Base-by-base conservation (phyloP, 2,329 filamentous ascomycete species). In the Exophiala calicioides region DNA sequence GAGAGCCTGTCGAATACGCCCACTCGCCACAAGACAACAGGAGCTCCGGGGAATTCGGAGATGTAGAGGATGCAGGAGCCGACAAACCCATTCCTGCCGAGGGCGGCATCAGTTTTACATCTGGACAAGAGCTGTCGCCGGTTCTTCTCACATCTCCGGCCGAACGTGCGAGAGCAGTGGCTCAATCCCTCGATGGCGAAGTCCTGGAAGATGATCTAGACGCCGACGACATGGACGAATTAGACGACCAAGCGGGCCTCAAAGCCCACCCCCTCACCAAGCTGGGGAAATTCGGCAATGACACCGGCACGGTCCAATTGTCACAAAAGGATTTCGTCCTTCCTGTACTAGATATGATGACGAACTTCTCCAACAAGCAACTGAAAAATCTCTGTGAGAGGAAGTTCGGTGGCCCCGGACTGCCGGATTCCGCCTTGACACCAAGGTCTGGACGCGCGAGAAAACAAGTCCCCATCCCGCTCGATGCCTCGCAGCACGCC, bases 341-440 rank as follows among this genome's bases (percentile, higher is more conserved):
- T 3, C 90, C 90, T 0, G 82, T 95, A 13, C 75, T 80, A 2
- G 68, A 78, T 3, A 74, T 95, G 2, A 74, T 97, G 2, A 75
- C 76, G 10, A 74, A 84, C 44, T 80, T 82, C 43, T 80, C 88
- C 47, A 80, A 83, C 32, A 85, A 82, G 46, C 93, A 98, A 62
- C 73, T 97, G 23, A 75, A 77, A 24, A 78, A 85, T 46, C 78
- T 85, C 1, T 87, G 90, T 0, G 81, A 88, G 56, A 78, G 75
- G 32, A 76, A 81, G 1, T 91, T 95, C 63, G 91, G 90, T 32
- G 91, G 91, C 0, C 68, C 69, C 3, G 81, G 83, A 0, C 72
- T 97, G 12, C 90, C 90, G 3, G 77, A 85, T 61, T 94, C 89
- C 1, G 49, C 58, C 1, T 78, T 83, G 1, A 90, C 86, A 2